These are phyloP conservation scores for Murraya koenigii DNA, from an alignment of 345 rosid genomes.

Conservation along the genomic window DNA sequence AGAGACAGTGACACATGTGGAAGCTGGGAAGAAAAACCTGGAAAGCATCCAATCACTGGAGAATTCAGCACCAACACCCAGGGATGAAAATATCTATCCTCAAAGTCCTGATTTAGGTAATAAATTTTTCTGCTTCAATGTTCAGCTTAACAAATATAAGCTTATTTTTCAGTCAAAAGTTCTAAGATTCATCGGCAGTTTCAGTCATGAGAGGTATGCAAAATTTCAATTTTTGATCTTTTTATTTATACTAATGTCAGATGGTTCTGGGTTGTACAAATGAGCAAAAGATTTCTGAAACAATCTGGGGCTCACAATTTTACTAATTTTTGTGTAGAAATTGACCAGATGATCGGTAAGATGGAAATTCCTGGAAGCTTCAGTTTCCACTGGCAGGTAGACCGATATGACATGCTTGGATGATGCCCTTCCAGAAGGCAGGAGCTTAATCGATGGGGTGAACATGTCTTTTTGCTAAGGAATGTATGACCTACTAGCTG, in stretches of 20 bases:
- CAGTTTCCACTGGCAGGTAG: constrained; percentile 24
- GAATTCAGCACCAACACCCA: background rate
- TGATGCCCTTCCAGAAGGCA: constrained; percentile 9
- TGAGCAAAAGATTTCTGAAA: background rate
- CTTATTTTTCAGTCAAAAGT: background rate
- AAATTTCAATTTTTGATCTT: background rate
- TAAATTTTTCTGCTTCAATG: background rate
- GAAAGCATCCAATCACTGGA: constrained; percentile 22
- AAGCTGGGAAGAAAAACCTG: constrained; percentile 29
- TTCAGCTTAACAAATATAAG: background rate
- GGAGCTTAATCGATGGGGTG: background rate
- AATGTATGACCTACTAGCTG: background rate
- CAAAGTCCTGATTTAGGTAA: constrained; percentile 40
- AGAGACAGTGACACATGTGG: constrained; percentile 26
- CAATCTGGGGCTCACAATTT: background rate
- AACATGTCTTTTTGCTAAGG: background rate
- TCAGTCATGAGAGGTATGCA: background rate
- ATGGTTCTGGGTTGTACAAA: background rate
- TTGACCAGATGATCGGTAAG: constrained; percentile 47
- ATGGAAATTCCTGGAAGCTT: constrained; percentile 24
- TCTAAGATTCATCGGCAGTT: background rate
- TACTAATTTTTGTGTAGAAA: constrained; percentile 29
- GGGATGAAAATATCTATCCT: constrained; percentile 25
- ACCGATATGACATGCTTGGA: constrained; percentile 18
- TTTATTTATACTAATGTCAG: background rate